A percentile compares a stretch with the other conserved stretches of the same genome.
These are phyloP conservation scores for Phytopythium delawarense DNA, from an alignment of 352 stramenopile species.

Conservation along the genomic window DNA sequence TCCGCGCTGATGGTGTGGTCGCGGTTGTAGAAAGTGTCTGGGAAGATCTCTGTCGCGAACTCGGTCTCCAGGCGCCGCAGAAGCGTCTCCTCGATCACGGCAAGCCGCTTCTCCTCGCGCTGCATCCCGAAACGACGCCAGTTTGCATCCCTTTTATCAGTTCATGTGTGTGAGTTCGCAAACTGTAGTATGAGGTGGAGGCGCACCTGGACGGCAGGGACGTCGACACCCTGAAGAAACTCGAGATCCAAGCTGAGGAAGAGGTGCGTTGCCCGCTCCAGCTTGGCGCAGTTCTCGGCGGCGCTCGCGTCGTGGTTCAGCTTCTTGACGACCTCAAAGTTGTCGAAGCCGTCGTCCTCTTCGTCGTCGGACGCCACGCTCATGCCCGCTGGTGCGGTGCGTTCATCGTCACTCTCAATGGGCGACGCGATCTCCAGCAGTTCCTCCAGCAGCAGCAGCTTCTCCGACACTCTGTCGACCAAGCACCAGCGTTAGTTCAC, in stretches of 20 bases:
- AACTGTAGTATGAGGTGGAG: background rate
- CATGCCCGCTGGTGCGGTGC: background rate
- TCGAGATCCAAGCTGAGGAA: slow-evolving; percentile 77
- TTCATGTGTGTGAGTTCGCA: background rate
- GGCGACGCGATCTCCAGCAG: slow-evolving; percentile 61
- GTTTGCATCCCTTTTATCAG: background rate
- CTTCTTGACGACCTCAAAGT: slow-evolving; percentile 58
- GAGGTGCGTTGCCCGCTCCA: slow-evolving; percentile 71
- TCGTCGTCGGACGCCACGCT: slow-evolving; percentile 18
- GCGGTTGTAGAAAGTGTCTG: slow-evolving; percentile 84
- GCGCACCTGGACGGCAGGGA: slow-evolving; percentile 61
- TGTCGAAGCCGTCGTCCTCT: slow-evolving; percentile 64
- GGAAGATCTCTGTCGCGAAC: slow-evolving; percentile 82
- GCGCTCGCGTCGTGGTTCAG: slow-evolving; percentile 26
- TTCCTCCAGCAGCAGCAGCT: slow-evolving; percentile 69
- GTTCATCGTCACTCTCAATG: slow-evolving; percentile 23
- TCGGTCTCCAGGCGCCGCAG: slow-evolving; percentile 76
- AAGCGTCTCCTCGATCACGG: slow-evolving; percentile 66
- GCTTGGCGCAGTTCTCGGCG: slow-evolving; percentile 55
- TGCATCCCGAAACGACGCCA: slow-evolving; percentile 7
- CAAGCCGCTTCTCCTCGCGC: slow-evolving; percentile 68
- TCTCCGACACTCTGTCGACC: slow-evolving; percentile 54
- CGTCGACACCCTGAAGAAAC: slow-evolving; percentile 65
- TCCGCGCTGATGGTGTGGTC: slow-evolving; percentile 64
- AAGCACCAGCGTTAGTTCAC: background rate